phyloP scores from a whole-genome alignment of 129 eudicot genomes.

The Ambrosia artemisiifolia region DNA sequence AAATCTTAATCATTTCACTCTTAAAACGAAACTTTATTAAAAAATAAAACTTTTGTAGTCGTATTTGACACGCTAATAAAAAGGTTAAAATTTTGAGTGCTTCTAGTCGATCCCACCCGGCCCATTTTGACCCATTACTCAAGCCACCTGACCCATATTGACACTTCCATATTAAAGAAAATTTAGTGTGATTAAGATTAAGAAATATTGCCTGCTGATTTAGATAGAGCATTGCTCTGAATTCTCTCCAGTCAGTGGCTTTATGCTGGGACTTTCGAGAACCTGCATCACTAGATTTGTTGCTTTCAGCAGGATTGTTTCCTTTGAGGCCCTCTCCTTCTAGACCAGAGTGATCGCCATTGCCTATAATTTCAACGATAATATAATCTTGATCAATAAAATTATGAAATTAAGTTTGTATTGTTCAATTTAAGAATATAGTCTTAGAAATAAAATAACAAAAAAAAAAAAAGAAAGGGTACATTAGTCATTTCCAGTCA shows the following conservation, averaged over 20 bases:
- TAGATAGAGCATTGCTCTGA: slow-evolving; percentile 61
- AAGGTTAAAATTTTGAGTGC: background rate
- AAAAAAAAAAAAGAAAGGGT: background rate
- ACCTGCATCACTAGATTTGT: slow-evolving; percentile 46
- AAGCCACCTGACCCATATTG: background rate
- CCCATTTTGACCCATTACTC: background rate
- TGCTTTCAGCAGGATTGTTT: slow-evolving; percentile 51
- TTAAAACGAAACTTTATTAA: background rate
- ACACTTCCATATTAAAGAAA: background rate
- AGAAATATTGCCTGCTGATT: slow-evolving; percentile 57
- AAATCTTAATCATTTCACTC: too few relatives aligned
- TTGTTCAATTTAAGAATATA: background rate
- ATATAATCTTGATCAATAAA: background rate
- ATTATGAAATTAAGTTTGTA: background rate
- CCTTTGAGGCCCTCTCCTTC: slow-evolving; percentile 65
- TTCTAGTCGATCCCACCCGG: background rate
- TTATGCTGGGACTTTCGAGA: slow-evolving; percentile 49
- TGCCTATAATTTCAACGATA: slow-evolving; percentile 35
- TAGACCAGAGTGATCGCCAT: slow-evolving; percentile 55
- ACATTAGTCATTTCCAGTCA: background rate
- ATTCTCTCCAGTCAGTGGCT: slow-evolving; percentile 88
- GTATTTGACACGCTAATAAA: background rate
- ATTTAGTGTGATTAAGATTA: background rate
- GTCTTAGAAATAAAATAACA: background rate
- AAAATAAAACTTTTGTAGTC: background rate